Percentiles rank a stretch among this genome's conserved stretches.
phyloP scores from a whole-genome alignment of 805 yeast species.

The Teunomyces gatunensis region DNA sequence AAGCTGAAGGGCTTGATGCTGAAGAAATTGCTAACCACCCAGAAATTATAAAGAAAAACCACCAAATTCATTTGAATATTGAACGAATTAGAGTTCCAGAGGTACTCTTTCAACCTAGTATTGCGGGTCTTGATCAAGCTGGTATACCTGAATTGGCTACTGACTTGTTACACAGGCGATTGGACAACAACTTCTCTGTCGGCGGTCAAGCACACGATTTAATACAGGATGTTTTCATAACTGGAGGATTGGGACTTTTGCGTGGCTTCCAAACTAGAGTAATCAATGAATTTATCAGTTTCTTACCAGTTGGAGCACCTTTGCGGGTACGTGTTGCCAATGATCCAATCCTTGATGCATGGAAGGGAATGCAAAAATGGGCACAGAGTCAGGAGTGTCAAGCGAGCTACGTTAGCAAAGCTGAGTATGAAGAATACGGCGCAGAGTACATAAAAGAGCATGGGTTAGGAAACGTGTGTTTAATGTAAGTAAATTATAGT shows the following conservation, averaged over 20 bases:
- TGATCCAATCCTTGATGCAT: slow-evolving; percentile 76
- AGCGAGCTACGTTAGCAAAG: slow-evolving; percentile 53
- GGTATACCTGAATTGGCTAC: slow-evolving; percentile 81
- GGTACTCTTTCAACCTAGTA: slow-evolving; percentile 84
- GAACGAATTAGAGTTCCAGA: slow-evolving; percentile 94
- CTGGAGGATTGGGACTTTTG: slow-evolving; percentile 80
- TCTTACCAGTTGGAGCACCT: slow-evolving; percentile 67
- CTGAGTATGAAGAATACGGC: slow-evolving; percentile 87
- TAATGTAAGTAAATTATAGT: slow-evolving; percentile 15
- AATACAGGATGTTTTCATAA: slow-evolving; percentile 67
- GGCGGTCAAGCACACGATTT: slow-evolving; percentile 53
- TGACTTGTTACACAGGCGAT: slow-evolving; percentile 59
- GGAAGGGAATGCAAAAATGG: slow-evolving; percentile 94
- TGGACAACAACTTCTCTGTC: slow-evolving; percentile 52
- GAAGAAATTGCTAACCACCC: slow-evolving; percentile 45
- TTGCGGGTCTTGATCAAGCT: slow-evolving; percentile 95
- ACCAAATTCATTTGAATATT: slow-evolving; percentile 85
- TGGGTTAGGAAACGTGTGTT: slow-evolving; percentile 62
- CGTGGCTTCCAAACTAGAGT: slow-evolving; percentile 68
- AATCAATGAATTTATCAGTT: slow-evolving; percentile 61
- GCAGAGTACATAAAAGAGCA: slow-evolving; percentile 87
- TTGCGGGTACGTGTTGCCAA: slow-evolving; percentile 60
- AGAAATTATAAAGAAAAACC: slow-evolving; percentile 79
- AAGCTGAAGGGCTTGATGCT: slow-evolving; percentile 39
- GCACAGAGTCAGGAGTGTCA: slow-evolving; percentile 47